Conservation (phyloP, 495 filamentous ascomycete genomes). For the Cladorrhinum samala region DNA sequence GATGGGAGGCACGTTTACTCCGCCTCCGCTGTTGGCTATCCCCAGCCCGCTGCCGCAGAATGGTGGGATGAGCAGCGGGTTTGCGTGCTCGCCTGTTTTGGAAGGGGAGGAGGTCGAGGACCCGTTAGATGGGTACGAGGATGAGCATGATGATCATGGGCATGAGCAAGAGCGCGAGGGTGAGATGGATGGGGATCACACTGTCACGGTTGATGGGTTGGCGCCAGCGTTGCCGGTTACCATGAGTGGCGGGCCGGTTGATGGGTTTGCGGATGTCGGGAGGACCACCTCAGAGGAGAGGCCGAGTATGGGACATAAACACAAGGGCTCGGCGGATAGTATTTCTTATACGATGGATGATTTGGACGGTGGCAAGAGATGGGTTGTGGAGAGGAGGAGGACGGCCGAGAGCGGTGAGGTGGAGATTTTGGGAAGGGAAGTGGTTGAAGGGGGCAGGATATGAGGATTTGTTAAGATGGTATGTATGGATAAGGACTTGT, state of each 20-base stretch:
- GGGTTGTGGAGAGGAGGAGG: constrained; percentile 52
- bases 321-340: constrained; percentile 48
- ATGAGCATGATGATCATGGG: not conserved
- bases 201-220: not conserved
- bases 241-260: no score
- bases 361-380: constrained; percentile 44
- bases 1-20: not conserved
- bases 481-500: not conserved
- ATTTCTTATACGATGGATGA: constrained; percentile 52
- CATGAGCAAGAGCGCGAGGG: not conserved
- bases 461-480: constrained; percentile 10
- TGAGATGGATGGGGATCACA: not conserved
- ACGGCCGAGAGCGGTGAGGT: constrained; percentile 48
- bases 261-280: not conserved
- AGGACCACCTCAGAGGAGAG: constrained; percentile 5
- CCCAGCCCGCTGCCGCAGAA: constrained; percentile 4
- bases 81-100: constrained; percentile 31
- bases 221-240: constrained; percentile 6
- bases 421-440: constrained; percentile 34
- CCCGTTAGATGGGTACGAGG: not conserved
- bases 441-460: constrained; percentile 30
- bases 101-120: constrained; percentile 30
- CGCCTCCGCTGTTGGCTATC: constrained; percentile 6
- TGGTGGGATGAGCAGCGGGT: constrained; percentile 2
- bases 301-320: constrained; percentile 37